Evolutionary conservation across 495 filamentous ascomycete species (phyloP).

Genomic region (Cetradonia linearis): DNA sequence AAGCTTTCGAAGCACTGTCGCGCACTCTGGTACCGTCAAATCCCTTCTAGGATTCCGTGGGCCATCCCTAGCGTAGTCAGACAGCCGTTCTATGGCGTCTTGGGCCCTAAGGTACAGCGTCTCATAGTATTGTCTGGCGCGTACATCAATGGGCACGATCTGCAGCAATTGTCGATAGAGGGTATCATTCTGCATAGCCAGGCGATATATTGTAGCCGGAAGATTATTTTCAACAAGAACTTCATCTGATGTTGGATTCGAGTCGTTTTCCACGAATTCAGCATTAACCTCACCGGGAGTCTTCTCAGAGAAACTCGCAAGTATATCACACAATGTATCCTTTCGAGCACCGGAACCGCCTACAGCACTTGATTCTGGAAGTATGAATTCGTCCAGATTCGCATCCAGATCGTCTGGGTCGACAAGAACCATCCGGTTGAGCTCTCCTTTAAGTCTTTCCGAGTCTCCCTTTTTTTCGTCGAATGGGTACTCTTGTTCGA

Average conservation of each 20-base stretch:
- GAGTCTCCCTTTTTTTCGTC: too few relatives aligned
- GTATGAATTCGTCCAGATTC: neutral
- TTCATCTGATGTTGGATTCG: slow-evolving; percentile 30
- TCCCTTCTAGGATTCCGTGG: slow-evolving; percentile 22
- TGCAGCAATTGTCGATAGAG: slow-evolving; percentile 39
- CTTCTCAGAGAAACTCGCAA: slow-evolving; percentile 38
- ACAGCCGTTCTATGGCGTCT: slow-evolving; percentile 33
- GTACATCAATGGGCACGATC: slow-evolving; percentile 37
- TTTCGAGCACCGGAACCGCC: too few relatives aligned
- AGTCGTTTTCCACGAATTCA: slow-evolving; percentile 31
- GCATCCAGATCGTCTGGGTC: slow-evolving; percentile 12
- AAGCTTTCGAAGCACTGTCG: slow-evolving; percentile 29
- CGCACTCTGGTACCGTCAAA: slow-evolving; percentile 31
- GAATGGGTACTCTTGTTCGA: slow-evolving; percentile 15
- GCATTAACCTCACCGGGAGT: slow-evolving; percentile 40
- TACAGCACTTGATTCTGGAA: too few relatives aligned
- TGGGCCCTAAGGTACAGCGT: slow-evolving; percentile 34
- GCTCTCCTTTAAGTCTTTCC: slow-evolving; percentile 6
- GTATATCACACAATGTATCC: slow-evolving; percentile 38
- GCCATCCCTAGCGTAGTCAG: slow-evolving; percentile 35
- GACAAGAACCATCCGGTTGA: slow-evolving; percentile 8
- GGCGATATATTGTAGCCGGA: slow-evolving; percentile 42
- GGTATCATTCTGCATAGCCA: slow-evolving; percentile 39
- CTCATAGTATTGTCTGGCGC: slow-evolving; percentile 40
- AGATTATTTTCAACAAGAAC: slow-evolving; percentile 41